phyloP scores from a whole-genome alignment of 495 filamentous ascomycete genomes.

The Penicillium cinerascens region DNA sequence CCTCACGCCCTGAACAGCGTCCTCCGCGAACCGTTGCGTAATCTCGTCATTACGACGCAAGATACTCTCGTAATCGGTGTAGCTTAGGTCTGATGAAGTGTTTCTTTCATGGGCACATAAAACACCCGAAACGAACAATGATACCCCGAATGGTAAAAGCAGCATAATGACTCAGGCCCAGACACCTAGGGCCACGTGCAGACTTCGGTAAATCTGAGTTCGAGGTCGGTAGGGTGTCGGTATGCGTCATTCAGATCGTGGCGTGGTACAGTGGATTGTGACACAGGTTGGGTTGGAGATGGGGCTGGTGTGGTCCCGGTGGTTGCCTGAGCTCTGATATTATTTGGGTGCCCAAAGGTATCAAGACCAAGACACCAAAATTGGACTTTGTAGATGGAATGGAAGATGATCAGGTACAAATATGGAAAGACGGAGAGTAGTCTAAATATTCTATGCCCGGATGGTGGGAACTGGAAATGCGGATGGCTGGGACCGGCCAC shows the following conservation, averaged over 20 bases:
- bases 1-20: constrained; percentile 39
- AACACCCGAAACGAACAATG: neutral
- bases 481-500: constrained; percentile 1
- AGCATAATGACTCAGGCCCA: neutral
- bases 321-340: neutral
- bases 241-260: no score
- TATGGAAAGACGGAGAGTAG: neutral
- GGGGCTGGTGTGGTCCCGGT: constrained; percentile 1
- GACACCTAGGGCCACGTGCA: no score
- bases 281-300: constrained; percentile 2
- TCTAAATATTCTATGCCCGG: neutral
- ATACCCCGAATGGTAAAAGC: neutral
- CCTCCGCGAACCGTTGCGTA: constrained; percentile 12
- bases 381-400: neutral
- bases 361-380: neutral
- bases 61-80: neutral
- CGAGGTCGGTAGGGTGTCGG: no score
- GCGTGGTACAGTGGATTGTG: neutral
- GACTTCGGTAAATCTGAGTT: no score
- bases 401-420: neutral
- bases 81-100: neutral
- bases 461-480: neutral
- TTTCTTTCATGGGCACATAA: neutral
- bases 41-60: constrained; percentile 26
- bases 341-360: neutral